phyloP scores from a whole-genome alignment of 495 filamentous ascomycete species.

The Daldinia loculata region DNA sequence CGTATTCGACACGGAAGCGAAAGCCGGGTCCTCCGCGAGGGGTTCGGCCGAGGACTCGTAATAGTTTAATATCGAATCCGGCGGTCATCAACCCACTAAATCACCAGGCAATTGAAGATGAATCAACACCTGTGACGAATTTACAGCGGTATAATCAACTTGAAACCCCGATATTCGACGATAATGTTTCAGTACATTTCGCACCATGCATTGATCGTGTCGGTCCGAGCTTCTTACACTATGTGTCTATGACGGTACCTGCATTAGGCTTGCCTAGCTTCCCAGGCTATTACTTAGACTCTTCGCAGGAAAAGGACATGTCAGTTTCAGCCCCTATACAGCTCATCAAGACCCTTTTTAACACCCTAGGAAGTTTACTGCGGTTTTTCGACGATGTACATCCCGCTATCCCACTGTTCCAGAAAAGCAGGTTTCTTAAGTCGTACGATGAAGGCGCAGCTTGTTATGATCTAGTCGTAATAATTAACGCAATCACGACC shows the following conservation, averaged over 20 bases:
- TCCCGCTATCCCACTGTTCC: constrained; percentile 46
- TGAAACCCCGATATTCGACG: background rate
- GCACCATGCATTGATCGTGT: background rate
- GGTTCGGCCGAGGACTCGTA: constrained; percentile 11
- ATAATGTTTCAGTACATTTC: background rate
- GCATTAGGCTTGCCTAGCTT: constrained; percentile 6
- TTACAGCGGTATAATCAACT: background rate
- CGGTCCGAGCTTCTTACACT: constrained; percentile 5
- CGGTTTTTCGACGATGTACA: constrained; percentile 43
- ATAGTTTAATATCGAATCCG: background rate
- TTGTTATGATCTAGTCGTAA: constrained; percentile 36
- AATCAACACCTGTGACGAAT: background rate
- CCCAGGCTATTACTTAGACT: constrained; percentile 29
- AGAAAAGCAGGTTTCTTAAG: constrained; percentile 39
- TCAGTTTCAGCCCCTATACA: constrained; percentile 6
- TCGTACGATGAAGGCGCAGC: constrained; percentile 29
- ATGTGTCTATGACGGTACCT: background rate
- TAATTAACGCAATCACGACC: constrained; percentile 40
- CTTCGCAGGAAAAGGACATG: constrained; percentile 30
- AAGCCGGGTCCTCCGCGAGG: constrained; percentile 43
- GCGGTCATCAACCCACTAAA: background rate
- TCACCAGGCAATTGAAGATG: background rate
- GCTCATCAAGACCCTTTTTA: background rate
- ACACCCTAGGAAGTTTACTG: constrained; percentile 19
- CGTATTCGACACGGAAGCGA: constrained; percentile 37